phyloP scores from a whole-genome alignment of 305 asterid species.

The Solanum aculeatissimum region DNA sequence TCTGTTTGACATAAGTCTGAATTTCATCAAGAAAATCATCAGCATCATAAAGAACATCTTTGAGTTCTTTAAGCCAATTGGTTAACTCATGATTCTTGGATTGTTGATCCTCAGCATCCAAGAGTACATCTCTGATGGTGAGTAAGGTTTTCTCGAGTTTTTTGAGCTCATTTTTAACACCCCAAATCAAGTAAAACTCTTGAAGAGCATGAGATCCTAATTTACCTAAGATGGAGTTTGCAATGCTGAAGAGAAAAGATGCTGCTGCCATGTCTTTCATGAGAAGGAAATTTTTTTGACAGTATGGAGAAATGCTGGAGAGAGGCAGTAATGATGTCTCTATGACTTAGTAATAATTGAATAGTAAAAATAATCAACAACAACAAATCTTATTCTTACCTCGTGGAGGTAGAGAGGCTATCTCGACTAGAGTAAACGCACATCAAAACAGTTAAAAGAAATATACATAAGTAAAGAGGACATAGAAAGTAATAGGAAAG shows the following conservation, averaged over 20 bases:
- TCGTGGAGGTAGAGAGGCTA: neutral
- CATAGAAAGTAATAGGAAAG: too few species aligned
- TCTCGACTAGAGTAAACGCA: too few species aligned
- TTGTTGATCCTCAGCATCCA: neutral
- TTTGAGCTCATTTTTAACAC: neutral
- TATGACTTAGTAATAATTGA: neutral
- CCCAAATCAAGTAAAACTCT: neutral
- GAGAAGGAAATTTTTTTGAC: neutral
- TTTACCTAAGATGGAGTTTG: neutral
- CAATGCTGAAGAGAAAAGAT: neutral
- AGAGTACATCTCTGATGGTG: neutral
- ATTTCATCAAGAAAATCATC: slow-evolving; percentile 1
- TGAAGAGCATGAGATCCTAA: neutral
- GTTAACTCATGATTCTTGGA: neutral
- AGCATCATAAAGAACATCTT: neutral
- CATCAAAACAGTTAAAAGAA: too few species aligned
- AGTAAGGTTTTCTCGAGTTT: neutral
- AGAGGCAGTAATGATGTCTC: neutral
- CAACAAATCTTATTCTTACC: neutral
- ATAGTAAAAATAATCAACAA: neutral
- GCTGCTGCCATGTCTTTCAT: neutral
- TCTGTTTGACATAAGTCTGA: neutral
- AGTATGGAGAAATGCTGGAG: neutral
- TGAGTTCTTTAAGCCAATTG: neutral
- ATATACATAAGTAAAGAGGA: too few species aligned